Evolutionary conservation across 2,329 filamentous ascomycete genomes (phyloP), one percentile per base, ranked within the genome.

Genomic region (Ceratocystis albifundus): DNA sequence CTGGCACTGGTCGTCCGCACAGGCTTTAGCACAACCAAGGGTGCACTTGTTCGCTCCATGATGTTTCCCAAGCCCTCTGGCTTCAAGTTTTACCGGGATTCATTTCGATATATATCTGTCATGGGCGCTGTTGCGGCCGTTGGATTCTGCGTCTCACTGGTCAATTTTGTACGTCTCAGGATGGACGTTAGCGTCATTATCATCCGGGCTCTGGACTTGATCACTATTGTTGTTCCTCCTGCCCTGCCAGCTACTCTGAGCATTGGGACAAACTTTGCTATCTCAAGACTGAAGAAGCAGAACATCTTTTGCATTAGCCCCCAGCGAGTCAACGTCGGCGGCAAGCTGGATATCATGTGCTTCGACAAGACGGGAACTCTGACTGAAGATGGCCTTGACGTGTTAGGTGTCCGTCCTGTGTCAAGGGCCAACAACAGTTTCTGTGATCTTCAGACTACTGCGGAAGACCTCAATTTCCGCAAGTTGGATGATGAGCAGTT

Each of bases 291-390:
- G 36, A 96, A 91, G 76, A 84, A 87, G 69, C 92, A 95, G 74
- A 83, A 91, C 55, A 96, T 99, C 46, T 99, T 96, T 73, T 99
- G 94, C 73, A 99, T 97, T 72, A 97, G 93, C 70, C 94, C 95
- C 0, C 94, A 99, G 73, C 84, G 94, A 71, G 93, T 99, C 66
- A 99, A 97, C 72, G 91, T 99, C 4, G 94, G 89, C 17, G 94
- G 95, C 62, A 97, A 97, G 75, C 78, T 99, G 3, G 94, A 99
- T 73, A 84, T 97, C 10, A 89, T 99, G 77, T 96, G 93, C 75
- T 99, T 99, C 70, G 94, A 99, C 77, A 99, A 99, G 77, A 99
- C 94, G 0, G 94, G 94, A n/a, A 99, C 94, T 0, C 78, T 99
- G 65, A 99, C 94, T 0, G 94, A 97, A 75, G 94, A 99, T 74